Evolutionary conservation across 176 grass and related monocot genomes (phyloP), one percentile per base, ranked within the genome.

Genomic region (Melocanna baccifera): DNA sequence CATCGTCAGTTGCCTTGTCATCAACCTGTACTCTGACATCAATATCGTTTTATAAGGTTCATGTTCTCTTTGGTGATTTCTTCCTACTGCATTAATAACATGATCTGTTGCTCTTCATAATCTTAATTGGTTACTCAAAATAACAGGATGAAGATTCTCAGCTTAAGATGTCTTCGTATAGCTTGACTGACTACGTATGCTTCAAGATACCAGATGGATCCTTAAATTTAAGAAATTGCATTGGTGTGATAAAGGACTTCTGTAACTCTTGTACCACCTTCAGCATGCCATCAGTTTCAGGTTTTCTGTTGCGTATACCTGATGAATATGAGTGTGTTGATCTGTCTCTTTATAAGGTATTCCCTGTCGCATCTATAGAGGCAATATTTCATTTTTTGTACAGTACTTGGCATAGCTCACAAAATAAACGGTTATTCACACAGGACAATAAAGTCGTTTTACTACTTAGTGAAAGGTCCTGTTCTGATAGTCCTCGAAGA

Each of bases 281-380:
- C 83, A 85, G 74, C 48, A 70, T 48, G 47, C 16, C n/a, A 50
- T 51, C 53, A 45, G 62, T 71, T 84, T 92, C 88, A 67, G 95
- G 89, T 90, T 82, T 91, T 95, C 71, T 98, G 39, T 83, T 98
- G 78, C 67, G 43, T 57, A 81, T 98, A 83, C 95, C 95, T 61
- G 91, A 93, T 10, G 81, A 84, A 81, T 98, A 93, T 62, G 87
- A 93, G 32, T 98, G 95, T 71, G 63, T 95, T 75, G 95, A 98
- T 84, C 69, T 98, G 71, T 94, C 92, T 50, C 80, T 98, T 64
- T 98, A 95, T 72, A 98, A 98, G 92, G 95, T 97, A 83, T 45
- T 66, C n/a, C n/a, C 53, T 67, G 72, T 78, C 63, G 22, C 67
- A 67, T 78, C 47, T 65, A 20, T 78, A 80, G 50, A 81, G 23